These are phyloP conservation scores for Chrysoporthe deuterocubensis DNA, from an alignment of 2,329 filamentous ascomycete genomes.

Conservation along the genomic window DNA sequence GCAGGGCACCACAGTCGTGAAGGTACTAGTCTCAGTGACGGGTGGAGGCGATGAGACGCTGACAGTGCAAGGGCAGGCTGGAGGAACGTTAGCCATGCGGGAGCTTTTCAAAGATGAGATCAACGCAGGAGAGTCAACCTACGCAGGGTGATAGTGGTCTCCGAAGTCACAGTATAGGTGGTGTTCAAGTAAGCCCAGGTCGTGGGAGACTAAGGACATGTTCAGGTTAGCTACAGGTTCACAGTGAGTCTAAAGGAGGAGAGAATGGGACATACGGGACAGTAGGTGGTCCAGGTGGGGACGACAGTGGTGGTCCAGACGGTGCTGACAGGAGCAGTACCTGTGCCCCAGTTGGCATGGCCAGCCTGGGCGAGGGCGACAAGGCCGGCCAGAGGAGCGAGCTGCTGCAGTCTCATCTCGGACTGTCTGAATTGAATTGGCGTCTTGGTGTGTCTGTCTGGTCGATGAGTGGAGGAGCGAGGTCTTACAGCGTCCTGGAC, in stretches of 20 bases:
- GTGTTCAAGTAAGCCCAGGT: slow-evolving; percentile 45
- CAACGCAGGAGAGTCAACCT: slow-evolving; percentile 30
- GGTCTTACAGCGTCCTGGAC: neutral
- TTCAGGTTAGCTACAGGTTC: neutral
- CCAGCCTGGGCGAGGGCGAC: slow-evolving; percentile 25
- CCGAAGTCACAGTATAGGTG: slow-evolving; percentile 49
- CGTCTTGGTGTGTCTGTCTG: slow-evolving; percentile 4
- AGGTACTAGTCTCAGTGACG: slow-evolving; percentile 36
- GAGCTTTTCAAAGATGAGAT: neutral
- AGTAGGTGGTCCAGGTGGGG: slow-evolving; percentile 47
- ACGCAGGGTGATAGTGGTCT: slow-evolving; percentile 51
- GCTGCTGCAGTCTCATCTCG: slow-evolving; percentile 32
- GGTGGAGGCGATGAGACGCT: slow-evolving; percentile 40
- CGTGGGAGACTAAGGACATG: slow-evolving; percentile 39
- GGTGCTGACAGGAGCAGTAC: slow-evolving; percentile 29
- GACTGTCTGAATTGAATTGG: neutral
- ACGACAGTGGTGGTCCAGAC: slow-evolving; percentile 43
- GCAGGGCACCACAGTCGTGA: slow-evolving; percentile 25
- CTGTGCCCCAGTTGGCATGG: slow-evolving; percentile 30
- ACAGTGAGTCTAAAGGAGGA: neutral
- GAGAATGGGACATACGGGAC: slow-evolving; percentile 44
- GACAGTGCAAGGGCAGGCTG: slow-evolving; percentile 53
- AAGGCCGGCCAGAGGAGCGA: slow-evolving; percentile 25
- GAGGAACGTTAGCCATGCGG: slow-evolving; percentile 34
- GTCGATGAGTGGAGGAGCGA: neutral